A percentile compares a stretch with the other conserved stretches of the same genome.
These are phyloP conservation scores for Sporobolomyces roseus DNA, from an alignment of 768 basidiomycete species.

Conservation along the genomic window DNA sequence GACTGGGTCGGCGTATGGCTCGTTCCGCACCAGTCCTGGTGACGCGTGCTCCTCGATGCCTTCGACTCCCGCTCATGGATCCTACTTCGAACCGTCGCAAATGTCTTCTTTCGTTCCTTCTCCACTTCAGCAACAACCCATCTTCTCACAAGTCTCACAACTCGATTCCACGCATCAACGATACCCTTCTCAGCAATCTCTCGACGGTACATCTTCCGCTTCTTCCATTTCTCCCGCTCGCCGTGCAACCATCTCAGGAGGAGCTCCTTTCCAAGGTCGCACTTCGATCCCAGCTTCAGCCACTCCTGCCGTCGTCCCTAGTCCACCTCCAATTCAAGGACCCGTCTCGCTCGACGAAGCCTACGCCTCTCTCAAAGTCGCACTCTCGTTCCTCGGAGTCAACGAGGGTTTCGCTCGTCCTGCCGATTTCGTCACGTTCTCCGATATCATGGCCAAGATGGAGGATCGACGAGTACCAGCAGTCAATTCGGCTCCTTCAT, in stretches of 20 bases:
- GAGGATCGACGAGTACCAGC: constrained; percentile 9
- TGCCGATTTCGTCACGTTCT: constrained; percentile 25
- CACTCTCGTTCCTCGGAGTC: constrained; percentile 31
- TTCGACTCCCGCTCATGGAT: constrained; percentile 30
- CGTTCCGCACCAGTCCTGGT: constrained; percentile 31
- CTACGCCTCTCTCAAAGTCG: constrained; percentile 22
- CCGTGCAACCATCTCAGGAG: constrained; percentile 40
- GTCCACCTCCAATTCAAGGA: not conserved
- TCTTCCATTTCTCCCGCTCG: constrained; percentile 17
- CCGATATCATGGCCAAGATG: constrained; percentile 39
- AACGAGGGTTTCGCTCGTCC: constrained; percentile 28
- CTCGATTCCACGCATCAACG: constrained; percentile 22
- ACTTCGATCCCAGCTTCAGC: not conserved
- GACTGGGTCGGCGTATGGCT: constrained; percentile 37
- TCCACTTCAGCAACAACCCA: constrained; percentile 13
- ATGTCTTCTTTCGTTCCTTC: constrained; percentile 3
- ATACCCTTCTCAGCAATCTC: constrained; percentile 21
- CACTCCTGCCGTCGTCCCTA: not conserved
- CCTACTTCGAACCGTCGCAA: constrained; percentile 19
- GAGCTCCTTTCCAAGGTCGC: constrained; percentile 27
- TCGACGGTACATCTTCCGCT: constrained; percentile 7
- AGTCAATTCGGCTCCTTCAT: not conserved
- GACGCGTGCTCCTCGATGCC: constrained; percentile 32
- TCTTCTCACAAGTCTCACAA: not conserved
- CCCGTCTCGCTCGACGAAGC: constrained; percentile 33